phyloP scores from a whole-genome alignment of 208 protist species.

The Trichomonas tenax region DNA sequence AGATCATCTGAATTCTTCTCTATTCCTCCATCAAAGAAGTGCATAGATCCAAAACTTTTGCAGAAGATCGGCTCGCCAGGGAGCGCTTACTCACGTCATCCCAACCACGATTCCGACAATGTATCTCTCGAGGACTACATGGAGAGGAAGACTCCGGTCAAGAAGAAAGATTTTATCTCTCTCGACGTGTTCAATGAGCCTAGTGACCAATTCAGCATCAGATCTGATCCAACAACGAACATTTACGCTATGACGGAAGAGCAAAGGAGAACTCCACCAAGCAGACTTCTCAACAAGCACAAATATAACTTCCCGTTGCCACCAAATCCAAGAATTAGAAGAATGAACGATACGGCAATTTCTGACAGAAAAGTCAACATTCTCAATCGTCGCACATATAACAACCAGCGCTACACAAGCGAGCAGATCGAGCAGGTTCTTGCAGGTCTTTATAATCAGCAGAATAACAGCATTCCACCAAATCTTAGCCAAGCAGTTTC shows the following conservation, averaged over 20 bases:
- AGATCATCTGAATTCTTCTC: not conserved
- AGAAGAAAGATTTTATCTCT: not conserved
- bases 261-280: not conserved
- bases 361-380: not conserved
- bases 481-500: too few species aligned
- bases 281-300: not conserved
- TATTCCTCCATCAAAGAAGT: not conserved
- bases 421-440: not conserved
- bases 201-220: not conserved
- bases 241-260: not conserved
- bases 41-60: too few species aligned
- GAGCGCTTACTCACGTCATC: too few species aligned
- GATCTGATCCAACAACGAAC: not conserved
- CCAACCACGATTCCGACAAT: not conserved
- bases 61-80: too few species aligned
- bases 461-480: not conserved
- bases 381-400: too few species aligned
- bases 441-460: not conserved
- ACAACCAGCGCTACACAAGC: not conserved
- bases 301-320: not conserved
- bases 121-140: not conserved
- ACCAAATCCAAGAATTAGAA: not conserved
- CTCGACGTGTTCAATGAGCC: not conserved
- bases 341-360: not conserved
- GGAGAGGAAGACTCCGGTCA: not conserved